A percentile compares a stretch with the other conserved stretches of the same genome.
Evolutionary conservation across 163 green algal species (phyloP).

Genomic region (Chlamydomonas reinhardtii): DNA sequence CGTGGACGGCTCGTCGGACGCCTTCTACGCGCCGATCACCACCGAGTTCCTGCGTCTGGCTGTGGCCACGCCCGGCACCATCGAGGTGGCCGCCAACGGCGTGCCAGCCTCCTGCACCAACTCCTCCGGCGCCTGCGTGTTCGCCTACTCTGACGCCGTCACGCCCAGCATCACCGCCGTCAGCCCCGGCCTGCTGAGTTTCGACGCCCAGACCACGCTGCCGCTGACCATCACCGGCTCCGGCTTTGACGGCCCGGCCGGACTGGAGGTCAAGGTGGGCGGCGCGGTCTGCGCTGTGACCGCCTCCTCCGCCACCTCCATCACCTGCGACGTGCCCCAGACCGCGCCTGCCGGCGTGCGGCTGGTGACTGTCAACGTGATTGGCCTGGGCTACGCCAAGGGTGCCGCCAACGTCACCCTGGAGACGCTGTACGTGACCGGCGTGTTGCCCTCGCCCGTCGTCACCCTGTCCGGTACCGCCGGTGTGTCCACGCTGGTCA

Average conservation of each 20-base stretch:
- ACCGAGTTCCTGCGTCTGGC: conserved; percentile 52
- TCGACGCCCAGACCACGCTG: not conserved
- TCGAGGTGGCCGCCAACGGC: conserved; percentile 42
- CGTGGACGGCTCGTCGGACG: conserved; percentile 47
- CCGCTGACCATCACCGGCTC: conserved; percentile 50
- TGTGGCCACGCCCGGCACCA: not conserved
- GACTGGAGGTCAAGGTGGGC: conserved; percentile 12
- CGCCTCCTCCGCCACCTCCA: conserved; percentile 16
- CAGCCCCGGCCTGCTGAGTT: conserved; percentile 6
- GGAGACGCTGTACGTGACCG: conserved; percentile 22
- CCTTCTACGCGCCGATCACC: conserved; percentile 54
- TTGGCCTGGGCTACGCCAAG: conserved; percentile 1
- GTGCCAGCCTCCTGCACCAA: conserved; percentile 36
- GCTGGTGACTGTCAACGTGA: conserved; percentile 30
- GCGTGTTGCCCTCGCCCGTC: not conserved
- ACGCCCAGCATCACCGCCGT: conserved; percentile 51
- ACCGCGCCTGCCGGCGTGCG: conserved; percentile 16
- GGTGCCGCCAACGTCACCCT: conserved; percentile 1
- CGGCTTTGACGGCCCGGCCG: not conserved
- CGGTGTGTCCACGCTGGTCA: conserved; percentile 32
- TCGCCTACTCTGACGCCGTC: conserved; percentile 16
- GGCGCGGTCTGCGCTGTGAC: conserved; percentile 29
- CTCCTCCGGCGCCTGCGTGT: conserved; percentile 29
- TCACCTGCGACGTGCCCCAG: conserved; percentile 29
- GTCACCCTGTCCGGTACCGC: not conserved